A percentile compares a stretch with the other conserved stretches of the same genome.
phyloP scores from a whole-genome alignment of 345 rosid genomes.

The Noccaea caerulescens region DNA sequence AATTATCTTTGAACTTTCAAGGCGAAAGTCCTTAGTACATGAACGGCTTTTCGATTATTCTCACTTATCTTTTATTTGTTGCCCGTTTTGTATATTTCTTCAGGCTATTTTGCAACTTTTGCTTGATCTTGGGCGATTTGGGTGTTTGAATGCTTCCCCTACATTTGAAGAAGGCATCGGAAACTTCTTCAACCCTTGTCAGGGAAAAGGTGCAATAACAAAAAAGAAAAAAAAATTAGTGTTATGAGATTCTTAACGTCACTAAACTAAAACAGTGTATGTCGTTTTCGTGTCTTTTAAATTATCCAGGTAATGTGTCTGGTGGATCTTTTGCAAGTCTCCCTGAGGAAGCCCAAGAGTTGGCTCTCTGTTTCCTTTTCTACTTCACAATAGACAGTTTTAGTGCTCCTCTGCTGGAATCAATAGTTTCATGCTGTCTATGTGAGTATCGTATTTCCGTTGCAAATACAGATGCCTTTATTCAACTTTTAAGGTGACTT shows the following conservation, averaged over 20 bases:
- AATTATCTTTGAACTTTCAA: conserved; percentile 15
- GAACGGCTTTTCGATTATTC: conserved; percentile 29
- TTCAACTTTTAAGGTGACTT: conserved; percentile 18
- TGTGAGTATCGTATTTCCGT: conserved; percentile 50
- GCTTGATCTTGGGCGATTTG: conserved; percentile 67
- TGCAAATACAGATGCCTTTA: not conserved
- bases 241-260: conserved; percentile 8
- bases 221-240: not conserved
- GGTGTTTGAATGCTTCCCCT: conserved; percentile 48
- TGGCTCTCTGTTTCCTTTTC: conserved; percentile 64
- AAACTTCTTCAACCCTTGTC: conserved; percentile 59
- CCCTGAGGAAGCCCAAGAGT: conserved; percentile 65
- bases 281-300: conserved; percentile 21
- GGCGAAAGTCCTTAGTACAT: conserved; percentile 13
- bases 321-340: conserved; percentile 81
- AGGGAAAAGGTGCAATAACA: conserved; percentile 53
- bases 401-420: conserved; percentile 55
- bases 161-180: conserved; percentile 47
- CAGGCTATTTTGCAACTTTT: conserved; percentile 74
- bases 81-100: conserved; percentile 26
- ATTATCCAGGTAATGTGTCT: conserved; percentile 52
- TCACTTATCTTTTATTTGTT: conserved; percentile 21
- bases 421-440: conserved; percentile 70
- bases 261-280: conserved; percentile 22
- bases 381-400: conserved; percentile 57